Evolutionary conservation across 192 early-diverging fungal genomes (phyloP), one percentile per base, ranked within the genome.

Genomic region (Chytriomyces hyalinus): DNA sequence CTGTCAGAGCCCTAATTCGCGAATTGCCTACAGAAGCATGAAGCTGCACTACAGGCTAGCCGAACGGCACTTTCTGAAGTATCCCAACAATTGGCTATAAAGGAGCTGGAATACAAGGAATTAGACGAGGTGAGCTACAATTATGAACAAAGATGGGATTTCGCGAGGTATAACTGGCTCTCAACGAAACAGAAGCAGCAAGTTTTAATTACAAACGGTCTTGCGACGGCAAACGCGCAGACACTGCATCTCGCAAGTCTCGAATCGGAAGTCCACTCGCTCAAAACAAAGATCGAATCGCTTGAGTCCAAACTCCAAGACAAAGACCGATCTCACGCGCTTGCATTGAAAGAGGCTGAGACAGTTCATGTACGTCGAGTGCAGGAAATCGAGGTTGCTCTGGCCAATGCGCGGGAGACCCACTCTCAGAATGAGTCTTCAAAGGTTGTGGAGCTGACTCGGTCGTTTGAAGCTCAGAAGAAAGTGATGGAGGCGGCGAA

Each of bases 221-320:
- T 62, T 11, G 68, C 71, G 6, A 63, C 71, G 26, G 62, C 71
- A 22, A 44, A 10, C 7, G 71, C 71, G 28, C 71, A 73, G 45
- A 26, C 45, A 70, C 8, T 8, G 46, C 75, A 76, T 49, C 46
- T 76, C 22, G 65, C 6, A 11, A 46, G 48, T 5, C 57, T 76
- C 7, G 75, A 76, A 76, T 20, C 75, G n/a, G 75, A 76, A 28
- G 5, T 76, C 13, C 6, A 45, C 6, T 10, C 26, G 24, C 17
- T 51, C 11, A 43, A 69, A 20, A 26, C 71, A 6, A 8, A 9
- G 44, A 73, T n/a, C 10, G 26, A 7, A 6, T 13, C 26, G 10
- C 15, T 74, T 9, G 49, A 75, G 20, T 8, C n/a, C 59, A 44
- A 28, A 28, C 10, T 75, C 62, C 15, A 44, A 36, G 15, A 20